Evolutionary conservation across 305 asterid species (phyloP).

Genomic region (Caryopteris hybrid): DNA sequence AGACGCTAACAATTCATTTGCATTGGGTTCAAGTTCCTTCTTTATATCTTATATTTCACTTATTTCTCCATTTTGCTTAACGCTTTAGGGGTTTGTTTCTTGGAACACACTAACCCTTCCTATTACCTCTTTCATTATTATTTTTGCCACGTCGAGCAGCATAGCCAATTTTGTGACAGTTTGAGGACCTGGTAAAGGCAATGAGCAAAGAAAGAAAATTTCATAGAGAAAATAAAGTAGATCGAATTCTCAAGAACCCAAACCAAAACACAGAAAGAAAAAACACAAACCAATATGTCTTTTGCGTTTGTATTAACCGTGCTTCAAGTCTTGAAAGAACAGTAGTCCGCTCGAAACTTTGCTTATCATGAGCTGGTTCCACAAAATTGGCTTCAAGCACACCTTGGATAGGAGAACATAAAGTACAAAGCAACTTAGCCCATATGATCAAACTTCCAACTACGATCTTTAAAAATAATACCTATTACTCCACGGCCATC

Average conservation of each 20-base stretch:
- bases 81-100: background rate
- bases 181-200: constrained; percentile 50
- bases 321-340: constrained; percentile 90
- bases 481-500: constrained; percentile 99
- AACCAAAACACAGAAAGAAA: background rate
- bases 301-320: constrained; percentile 69
- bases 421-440: constrained; percentile 22
- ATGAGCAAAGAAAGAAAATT: constrained; percentile 12
- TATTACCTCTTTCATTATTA: constrained; percentile 43
- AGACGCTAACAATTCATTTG: background rate
- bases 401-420: constrained; percentile 34
- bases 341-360: constrained; percentile 93
- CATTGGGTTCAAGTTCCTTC: background rate
- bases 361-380: constrained; percentile 99
- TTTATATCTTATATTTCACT: background rate
- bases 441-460: constrained; percentile 11
- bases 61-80: background rate
- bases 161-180: constrained; percentile 92
- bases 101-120: background rate
- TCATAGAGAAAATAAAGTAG: constrained; percentile 6
- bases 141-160: constrained; percentile 59
- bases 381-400: constrained; percentile 98
- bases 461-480: constrained; percentile 21
- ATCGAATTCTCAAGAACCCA: background rate
- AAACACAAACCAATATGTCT: constrained; percentile 72